These are phyloP conservation scores for Penstemon barbatus DNA, from an alignment of 257 asterid genomes.

Conservation along the genomic window DNA sequence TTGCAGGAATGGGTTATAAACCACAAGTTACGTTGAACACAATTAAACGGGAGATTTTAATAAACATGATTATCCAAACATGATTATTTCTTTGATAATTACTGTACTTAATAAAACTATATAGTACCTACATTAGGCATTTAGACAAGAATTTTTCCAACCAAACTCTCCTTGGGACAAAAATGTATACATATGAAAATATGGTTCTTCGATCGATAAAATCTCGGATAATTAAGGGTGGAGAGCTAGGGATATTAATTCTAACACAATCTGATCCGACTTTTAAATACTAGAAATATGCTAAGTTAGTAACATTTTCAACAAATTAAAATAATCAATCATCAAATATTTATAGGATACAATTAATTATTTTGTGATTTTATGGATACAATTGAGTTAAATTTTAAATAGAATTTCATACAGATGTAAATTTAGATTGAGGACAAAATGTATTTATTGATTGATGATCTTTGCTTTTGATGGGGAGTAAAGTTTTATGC, in stretches of 20 bases:
- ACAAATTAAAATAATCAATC: not conserved
- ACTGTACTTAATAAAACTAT: too few relatives aligned
- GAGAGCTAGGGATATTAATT: too few relatives aligned
- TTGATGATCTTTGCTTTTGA: constrained; percentile 21
- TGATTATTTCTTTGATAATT: too few relatives aligned
- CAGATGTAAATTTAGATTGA: not conserved
- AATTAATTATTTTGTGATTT: too few relatives aligned
- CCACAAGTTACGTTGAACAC: constrained; percentile 12
- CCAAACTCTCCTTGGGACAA: not conserved
- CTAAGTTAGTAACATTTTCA: not conserved
- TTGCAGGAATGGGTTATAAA: constrained; percentile 21
- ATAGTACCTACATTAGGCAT: too few relatives aligned
- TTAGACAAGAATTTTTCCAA: too few relatives aligned
- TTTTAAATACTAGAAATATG: too few relatives aligned
- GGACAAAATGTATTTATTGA: constrained; percentile 21
- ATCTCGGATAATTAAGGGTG: not conserved
- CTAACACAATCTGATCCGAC: too few relatives aligned
- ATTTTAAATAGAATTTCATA: not conserved
- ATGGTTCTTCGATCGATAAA: not conserved
- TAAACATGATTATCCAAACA: too few relatives aligned
- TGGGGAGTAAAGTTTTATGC: constrained; percentile 19
- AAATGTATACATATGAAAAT: not conserved
- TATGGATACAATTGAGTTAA: not conserved
- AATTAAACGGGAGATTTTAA: too few relatives aligned
- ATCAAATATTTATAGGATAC: too few relatives aligned